Conservation (phyloP, 768 basidiomycete species). For the Tylopilus sp. region DNA sequence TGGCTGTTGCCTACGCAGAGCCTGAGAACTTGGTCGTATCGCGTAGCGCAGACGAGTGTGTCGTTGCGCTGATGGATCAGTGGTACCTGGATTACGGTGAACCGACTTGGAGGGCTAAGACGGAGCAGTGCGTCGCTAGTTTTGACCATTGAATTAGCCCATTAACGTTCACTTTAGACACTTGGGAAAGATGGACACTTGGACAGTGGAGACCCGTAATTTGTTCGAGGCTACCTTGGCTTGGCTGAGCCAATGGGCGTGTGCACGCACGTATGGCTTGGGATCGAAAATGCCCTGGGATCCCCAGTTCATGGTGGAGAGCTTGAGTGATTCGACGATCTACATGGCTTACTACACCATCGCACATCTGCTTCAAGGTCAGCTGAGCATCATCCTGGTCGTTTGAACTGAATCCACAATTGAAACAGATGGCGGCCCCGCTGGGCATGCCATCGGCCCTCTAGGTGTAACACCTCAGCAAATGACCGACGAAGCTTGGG, state of each 20-base stretch:
- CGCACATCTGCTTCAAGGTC: constrained; percentile 85
- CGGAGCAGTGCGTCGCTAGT: constrained; percentile 64
- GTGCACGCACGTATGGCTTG: constrained; percentile 95
- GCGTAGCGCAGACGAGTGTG: constrained; percentile 93
- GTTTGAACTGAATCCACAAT: constrained; percentile 8
- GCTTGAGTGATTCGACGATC: constrained; percentile 94
- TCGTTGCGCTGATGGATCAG: constrained; percentile 97
- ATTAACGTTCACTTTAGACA: constrained; percentile 46
- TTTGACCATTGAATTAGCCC: background rate
- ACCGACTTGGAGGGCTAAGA: constrained; percentile 77
- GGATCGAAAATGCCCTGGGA: constrained; percentile 98
- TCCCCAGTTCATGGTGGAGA: constrained; percentile 93
- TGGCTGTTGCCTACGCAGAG: constrained; percentile 92
- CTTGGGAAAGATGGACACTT: constrained; percentile 84
- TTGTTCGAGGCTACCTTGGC: constrained; percentile 86
- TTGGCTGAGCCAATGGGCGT: constrained; percentile 99
- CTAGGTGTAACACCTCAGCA: constrained; percentile 85
- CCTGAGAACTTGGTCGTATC: constrained; percentile 90
- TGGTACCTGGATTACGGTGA: constrained; percentile 99
- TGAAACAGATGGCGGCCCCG: constrained; percentile 59
- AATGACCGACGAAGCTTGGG: constrained; percentile 98
- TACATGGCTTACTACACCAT: constrained; percentile 99
- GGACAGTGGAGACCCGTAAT: constrained; percentile 88
- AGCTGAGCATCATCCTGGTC: constrained; percentile 14
- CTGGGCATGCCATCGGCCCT: constrained; percentile 76